Evolutionary conservation across 441 rosid genomes (phyloP), one percentile per base, ranked within the genome.

Genomic region (Croton laevigatus): DNA sequence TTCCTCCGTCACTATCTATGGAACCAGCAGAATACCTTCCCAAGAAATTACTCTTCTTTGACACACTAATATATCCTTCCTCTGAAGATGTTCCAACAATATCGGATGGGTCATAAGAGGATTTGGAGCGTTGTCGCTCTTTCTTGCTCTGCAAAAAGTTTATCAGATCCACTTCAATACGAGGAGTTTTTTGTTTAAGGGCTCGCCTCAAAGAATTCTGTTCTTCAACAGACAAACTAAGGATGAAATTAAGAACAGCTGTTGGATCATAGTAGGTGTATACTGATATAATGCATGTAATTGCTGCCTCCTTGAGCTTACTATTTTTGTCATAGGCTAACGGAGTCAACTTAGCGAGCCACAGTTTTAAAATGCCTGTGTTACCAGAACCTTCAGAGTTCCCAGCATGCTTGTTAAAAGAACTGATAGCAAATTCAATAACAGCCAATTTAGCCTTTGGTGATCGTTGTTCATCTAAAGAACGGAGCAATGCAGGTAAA

Each of bases 371-470:
- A 78, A 96, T 93, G 69, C 99, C 98, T 69, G 80, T 77, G 78
- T 90, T 96, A 65, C 90, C 87, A 79, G 83, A 88, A 76, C 91
- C 94, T 81, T 96, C 98, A 71, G 89, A 77, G 76, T 83, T 96
- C 77, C 82, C 73, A 40, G 88, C 82, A 76, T 88, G 85, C 79
- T 90, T 91, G 81, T 87, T 93, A 68, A 96, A 91, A 44, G 97
- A 91, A 82, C 81, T 84, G 77, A 93, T 83, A 55, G 98, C 86
- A 82, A 87, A 96, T 81, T 93, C 98, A 74, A 93, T 93, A 69
- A 96, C 98, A 66, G 98, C 99, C 82, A 96, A 83, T 80, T 96
- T 96, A 75, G 99, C 98, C 86, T 93, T 96, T 55, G 99, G 98
- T 59, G 98, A 93, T 59, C 99, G 87, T 77, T 96, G 99, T 74